phyloP scores from a whole-genome alignment of 2,329 filamentous ascomycete genomes.

The Venturia oleaginea region DNA sequence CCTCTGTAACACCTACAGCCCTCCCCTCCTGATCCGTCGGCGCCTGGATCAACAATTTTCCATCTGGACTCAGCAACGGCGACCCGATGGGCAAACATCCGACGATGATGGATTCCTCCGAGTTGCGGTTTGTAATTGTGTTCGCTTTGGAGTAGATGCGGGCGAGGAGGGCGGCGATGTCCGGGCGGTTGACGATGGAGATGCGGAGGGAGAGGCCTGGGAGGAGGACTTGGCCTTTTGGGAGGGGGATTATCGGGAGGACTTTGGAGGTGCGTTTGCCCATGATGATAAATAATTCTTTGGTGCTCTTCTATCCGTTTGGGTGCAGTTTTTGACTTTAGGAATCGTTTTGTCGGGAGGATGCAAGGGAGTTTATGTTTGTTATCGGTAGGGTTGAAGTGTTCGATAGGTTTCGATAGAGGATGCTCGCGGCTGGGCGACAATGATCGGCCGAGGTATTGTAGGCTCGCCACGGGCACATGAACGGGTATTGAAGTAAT shows the following conservation, averaged over 20 bases:
- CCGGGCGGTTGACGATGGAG: conserved; percentile 71
- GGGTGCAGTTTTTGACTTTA: background rate
- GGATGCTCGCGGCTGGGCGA: background rate
- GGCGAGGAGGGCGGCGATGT: conserved; percentile 80
- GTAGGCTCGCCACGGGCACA: background rate
- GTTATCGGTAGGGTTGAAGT: background rate
- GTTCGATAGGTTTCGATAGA: background rate
- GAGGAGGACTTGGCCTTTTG: conserved; percentile 70
- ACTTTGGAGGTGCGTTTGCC: conserved; percentile 26
- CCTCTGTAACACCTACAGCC: conserved; percentile 16
- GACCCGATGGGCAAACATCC: conserved; percentile 82
- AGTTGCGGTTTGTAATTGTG: conserved; percentile 37
- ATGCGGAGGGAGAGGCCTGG: conserved; percentile 81
- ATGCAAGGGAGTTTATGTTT: background rate
- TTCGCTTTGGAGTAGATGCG: conserved; percentile 69
- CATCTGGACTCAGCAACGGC: conserved; percentile 61
- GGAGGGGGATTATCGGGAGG: conserved; percentile 73
- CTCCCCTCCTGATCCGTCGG: conserved; percentile 38
- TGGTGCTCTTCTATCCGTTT: no score
- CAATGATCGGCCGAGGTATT: background rate
- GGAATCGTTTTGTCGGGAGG: background rate
- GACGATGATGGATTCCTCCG: conserved; percentile 62
- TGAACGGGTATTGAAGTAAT: background rate
- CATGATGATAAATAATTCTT: conserved; percentile 12
- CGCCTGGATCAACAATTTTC: conserved; percentile 63